Base-by-base conservation (phyloP, 805 yeast species). In the Ogataea polymorpha region DNA sequence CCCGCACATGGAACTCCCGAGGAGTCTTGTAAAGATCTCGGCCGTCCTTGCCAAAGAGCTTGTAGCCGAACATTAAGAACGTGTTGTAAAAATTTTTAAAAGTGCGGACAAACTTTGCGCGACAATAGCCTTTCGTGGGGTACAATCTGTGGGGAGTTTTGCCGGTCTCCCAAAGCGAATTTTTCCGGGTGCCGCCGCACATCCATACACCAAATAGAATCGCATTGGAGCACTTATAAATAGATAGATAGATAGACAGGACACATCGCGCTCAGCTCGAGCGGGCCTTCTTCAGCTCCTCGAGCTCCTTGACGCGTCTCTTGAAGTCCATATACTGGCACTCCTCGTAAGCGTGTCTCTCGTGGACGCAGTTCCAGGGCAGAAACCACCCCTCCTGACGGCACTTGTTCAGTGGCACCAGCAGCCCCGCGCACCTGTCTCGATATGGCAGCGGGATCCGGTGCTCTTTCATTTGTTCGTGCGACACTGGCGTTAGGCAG, bases 291-390 rank as follows among this genome's bases (percentile, higher is more conserved):
- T 79, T 81, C 51, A 72, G 65, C 44, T 71, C 72, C 56, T 78
- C 75, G 62, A 84, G 70, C 66, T 83, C 90, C 58, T 79, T 71
- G 44, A 83, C 86, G 65, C 96, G 77, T 68, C 93, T 77, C 61
- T 80, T 74, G 68, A 82, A 86, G 60, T 87, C 95, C 62, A 80
- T 63, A 61, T 83, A 83, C 65, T 86, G 85, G 63, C 96, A 86
- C 59, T 84, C 84, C 63, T 86, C 96, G 72, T 89, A 87, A 30
- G 57, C 80, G 54, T 87, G 95, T 61, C 88, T 79, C 66, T 82
- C 87, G 49, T 82, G 82, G 44, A 74, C 71, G 55, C 96, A 86
- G 53, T 77, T 79, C 85, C 85, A 80, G 23, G 86, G 86, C 60
- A 79, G 50, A 53, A 66, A 80, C 56, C 67, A 63, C 10, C 74